A percentile compares a stretch with the other conserved stretches of the same genome.
Conservation (phyloP, 1,284 basidiomycete genomes). For the Malassezia globosa region DNA sequence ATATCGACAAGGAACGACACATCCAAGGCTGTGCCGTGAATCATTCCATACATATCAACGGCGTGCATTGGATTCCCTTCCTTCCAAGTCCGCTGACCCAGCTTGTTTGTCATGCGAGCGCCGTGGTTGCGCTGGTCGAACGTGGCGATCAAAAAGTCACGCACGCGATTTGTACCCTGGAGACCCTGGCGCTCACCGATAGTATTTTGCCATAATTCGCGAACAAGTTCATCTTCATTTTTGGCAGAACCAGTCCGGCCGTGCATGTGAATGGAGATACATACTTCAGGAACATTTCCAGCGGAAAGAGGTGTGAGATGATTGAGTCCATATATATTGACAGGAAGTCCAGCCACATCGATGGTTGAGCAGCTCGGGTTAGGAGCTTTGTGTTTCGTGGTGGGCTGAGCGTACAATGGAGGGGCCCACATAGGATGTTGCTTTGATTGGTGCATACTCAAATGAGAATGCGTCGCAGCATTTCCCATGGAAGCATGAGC, state of each 20-base stretch:
- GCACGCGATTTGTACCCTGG: slow-evolving; percentile 10
- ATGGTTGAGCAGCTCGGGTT: slow-evolving; percentile 18
- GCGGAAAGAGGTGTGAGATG: slow-evolving; percentile 24
- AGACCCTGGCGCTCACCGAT: slow-evolving; percentile 19
- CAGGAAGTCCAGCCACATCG: slow-evolving; percentile 35
- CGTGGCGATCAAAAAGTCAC: slow-evolving; percentile 43
- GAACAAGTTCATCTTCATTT: slow-evolving; percentile 32
- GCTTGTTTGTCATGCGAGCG: slow-evolving; percentile 33
- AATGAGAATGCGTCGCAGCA: no score
- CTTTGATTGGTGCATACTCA: no score
- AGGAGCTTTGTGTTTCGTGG: neutral
- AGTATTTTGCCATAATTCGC: slow-evolving; percentile 31
- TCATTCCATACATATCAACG: slow-evolving; percentile 47
- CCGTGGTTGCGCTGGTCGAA: slow-evolving; percentile 49
- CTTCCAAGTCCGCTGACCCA: slow-evolving; percentile 45
- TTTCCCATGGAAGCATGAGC: no score
- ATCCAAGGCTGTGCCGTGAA: slow-evolving; percentile 60
- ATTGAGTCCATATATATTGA: slow-evolving; percentile 37
- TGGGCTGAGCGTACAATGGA: neutral
- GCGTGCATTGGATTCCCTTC: slow-evolving; percentile 39
- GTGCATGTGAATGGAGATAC: slow-evolving; percentile 37
- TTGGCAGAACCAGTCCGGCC: slow-evolving; percentile 35
- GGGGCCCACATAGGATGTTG: no score
- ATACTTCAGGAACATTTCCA: slow-evolving; percentile 25
- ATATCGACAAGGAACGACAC: slow-evolving; percentile 71